Evolutionary conservation across 73 alveolate species (phyloP).

Genomic region (Paraurostyla sp.): DNA sequence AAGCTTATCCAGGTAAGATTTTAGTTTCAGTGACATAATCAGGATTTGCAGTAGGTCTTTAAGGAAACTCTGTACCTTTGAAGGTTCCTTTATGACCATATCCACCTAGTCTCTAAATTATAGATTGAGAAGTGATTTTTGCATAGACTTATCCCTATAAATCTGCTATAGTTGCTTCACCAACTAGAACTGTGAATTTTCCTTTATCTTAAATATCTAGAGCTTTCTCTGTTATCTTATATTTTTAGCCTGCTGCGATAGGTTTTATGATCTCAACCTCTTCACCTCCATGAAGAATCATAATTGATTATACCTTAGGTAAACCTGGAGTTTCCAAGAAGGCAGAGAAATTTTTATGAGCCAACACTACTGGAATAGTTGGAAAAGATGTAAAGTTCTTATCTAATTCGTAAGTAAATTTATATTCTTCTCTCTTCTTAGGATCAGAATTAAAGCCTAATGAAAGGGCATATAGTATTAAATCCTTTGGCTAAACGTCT

Average conservation of each 20-base stretch:
- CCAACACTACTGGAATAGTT: constrained; percentile 75
- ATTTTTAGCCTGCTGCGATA: constrained; percentile 63
- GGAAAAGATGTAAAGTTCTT: constrained; percentile 82
- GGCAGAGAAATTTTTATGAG: constrained; percentile 68
- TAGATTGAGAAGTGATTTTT: constrained; percentile 1
- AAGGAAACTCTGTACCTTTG: constrained; percentile 36
- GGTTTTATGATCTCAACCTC: constrained; percentile 76
- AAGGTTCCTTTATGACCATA: constrained; percentile 82
- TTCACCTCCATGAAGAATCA: constrained; percentile 91
- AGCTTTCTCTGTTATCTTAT: constrained; percentile 53
- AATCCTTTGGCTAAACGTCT: background rate
- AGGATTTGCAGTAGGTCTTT: constrained; percentile 81
- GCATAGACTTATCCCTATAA: constrained; percentile 13
- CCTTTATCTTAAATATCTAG: constrained; percentile 68
- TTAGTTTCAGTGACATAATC: constrained; percentile 62
- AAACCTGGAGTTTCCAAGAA: constrained; percentile 82
- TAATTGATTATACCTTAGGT: constrained; percentile 90
- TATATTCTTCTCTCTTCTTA: constrained; percentile 75
- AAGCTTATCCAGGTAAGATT: constrained; percentile 81
- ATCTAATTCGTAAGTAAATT: constrained; percentile 83
- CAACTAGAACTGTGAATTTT: constrained; percentile 68
- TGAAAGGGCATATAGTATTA: constrained; percentile 64
- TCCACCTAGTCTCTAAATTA: constrained; percentile 91
- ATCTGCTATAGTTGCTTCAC: constrained; percentile 45
- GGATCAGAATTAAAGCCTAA: constrained; percentile 86